Percentiles rank a stretch among this genome's conserved stretches.
Conservation (phyloP, 768 basidiomycete genomes). For the Termitomyces eurrhizus region DNA sequence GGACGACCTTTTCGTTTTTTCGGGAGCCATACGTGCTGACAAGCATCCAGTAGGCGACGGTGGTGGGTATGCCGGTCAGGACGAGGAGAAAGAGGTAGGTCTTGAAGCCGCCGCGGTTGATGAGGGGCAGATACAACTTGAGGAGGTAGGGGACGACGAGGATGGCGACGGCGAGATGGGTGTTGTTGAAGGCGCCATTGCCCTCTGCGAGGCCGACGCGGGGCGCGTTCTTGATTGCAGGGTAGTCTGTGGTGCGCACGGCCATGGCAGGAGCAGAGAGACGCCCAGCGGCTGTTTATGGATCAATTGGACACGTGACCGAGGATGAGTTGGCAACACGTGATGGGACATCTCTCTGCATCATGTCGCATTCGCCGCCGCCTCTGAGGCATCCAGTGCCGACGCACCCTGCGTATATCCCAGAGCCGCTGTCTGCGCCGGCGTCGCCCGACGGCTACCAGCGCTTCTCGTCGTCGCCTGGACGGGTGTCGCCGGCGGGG, state of each 20-base stretch:
- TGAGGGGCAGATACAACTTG: slow-evolving; percentile 77
- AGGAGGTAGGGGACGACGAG: slow-evolving; percentile 80
- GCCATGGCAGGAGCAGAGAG: neutral
- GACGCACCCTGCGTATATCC: slow-evolving; percentile 83
- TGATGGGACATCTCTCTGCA: neutral
- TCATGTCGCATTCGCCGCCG: slow-evolving; percentile 54
- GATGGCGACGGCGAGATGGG: slow-evolving; percentile 72
- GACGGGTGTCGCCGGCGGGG: slow-evolving; percentile 33
- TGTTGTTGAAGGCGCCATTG: slow-evolving; percentile 79
- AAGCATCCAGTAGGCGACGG: slow-evolving; percentile 86
- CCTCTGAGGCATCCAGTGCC: slow-evolving; percentile 87
- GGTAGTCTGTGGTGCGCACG: neutral
- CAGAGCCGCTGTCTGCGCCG: slow-evolving; percentile 75
- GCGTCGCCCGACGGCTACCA: slow-evolving; percentile 73
- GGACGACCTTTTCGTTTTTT: slow-evolving; percentile 77
- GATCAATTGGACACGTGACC: neutral
- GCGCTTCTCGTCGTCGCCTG: slow-evolving; percentile 63
- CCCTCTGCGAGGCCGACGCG: slow-evolving; percentile 81
- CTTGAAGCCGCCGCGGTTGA: slow-evolving; percentile 81
- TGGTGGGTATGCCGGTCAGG: slow-evolving; percentile 70
- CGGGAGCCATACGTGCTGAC: slow-evolving; percentile 79
- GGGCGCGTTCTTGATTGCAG: slow-evolving; percentile 75
- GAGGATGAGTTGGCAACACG: neutral
- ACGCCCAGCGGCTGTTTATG: neutral
- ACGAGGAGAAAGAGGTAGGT: slow-evolving; percentile 80